A percentile compares a stretch with the other conserved stretches of the same genome.
phyloP scores from a whole-genome alignment of 106 monocot species.

The Triglochin maritima region DNA sequence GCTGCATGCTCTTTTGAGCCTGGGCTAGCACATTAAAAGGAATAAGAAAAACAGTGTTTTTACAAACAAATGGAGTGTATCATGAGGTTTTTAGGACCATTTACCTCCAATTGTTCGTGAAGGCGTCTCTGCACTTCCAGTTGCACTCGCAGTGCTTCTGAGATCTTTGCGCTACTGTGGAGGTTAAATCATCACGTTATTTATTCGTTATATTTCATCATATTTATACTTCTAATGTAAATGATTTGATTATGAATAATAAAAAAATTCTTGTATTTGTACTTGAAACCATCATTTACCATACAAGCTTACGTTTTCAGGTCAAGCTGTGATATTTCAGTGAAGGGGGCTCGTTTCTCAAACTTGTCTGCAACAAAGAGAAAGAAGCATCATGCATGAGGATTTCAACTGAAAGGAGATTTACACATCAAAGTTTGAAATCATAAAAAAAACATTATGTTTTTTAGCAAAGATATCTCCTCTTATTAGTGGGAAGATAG shows the following conservation, averaged over 20 bases:
- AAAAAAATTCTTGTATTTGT: not conserved
- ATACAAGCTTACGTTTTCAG: constrained; percentile 7
- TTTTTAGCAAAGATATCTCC: no score
- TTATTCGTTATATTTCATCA: not conserved
- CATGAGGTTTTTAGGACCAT: not conserved
- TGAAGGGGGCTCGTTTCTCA: not conserved
- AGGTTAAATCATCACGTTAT: no score
- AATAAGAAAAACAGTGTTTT: not conserved
- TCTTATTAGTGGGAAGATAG: no score
- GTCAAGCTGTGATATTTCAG: constrained; percentile 2
- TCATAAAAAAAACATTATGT: no score
- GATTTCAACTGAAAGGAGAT: no score
- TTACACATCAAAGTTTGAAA: no score
- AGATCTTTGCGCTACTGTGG: constrained; percentile 16
- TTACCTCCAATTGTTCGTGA: constrained; percentile 25
- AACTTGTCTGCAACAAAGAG: constrained; percentile 3
- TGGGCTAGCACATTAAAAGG: constrained; percentile 3
- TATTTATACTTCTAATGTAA: not conserved
- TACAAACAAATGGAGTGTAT: not conserved
- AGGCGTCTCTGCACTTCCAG: constrained; percentile 17
- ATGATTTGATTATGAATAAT: not conserved
- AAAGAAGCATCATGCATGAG: not conserved
- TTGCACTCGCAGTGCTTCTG: constrained; percentile 16
- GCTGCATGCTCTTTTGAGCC: constrained; percentile 17
- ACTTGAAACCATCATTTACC: not conserved